phyloP scores from a whole-genome alignment of 805 yeast genomes.

The Wickerhamomyces alni region DNA sequence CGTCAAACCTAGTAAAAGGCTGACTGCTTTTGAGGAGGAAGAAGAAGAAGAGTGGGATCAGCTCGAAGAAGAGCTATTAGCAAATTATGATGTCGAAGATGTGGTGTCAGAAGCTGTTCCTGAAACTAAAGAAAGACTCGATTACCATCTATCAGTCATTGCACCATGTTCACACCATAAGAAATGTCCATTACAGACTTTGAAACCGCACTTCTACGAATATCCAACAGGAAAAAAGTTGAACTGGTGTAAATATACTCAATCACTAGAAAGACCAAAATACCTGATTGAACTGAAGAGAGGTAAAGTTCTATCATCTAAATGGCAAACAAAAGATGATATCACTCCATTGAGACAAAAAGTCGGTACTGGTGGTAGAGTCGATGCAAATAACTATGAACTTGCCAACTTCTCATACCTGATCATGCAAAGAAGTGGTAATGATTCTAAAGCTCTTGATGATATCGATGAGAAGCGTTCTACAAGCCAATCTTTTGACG shows the following conservation, averaged over 20 bases:
- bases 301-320: constrained; percentile 67
- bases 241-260: constrained; percentile 70
- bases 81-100: constrained; percentile 29
- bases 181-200: constrained; percentile 78
- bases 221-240: constrained; percentile 52
- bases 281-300: constrained; percentile 79
- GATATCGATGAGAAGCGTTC: constrained; percentile 37
- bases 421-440: constrained; percentile 54
- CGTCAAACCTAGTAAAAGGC: constrained; percentile 18
- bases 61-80: constrained; percentile 18
- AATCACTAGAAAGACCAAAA: constrained; percentile 69
- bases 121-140: constrained; percentile 3
- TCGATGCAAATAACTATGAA: constrained; percentile 65
- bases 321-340: constrained; percentile 51
- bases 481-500: constrained; percentile 20
- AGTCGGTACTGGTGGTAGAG: constrained; percentile 59
- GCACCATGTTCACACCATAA: constrained; percentile 93
- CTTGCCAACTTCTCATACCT: constrained; percentile 69
- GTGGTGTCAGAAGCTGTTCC: constrained; percentile 15
- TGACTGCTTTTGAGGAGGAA: constrained; percentile 15
- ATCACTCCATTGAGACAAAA: constrained; percentile 45
- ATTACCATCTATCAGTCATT: constrained; percentile 53
- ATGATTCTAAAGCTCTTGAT: constrained; percentile 34
- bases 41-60: constrained; percentile 6
- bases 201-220: constrained; percentile 61